Conservation (phyloP, 1,284 basidiomycete species). For the Leccinum fallax region DNA sequence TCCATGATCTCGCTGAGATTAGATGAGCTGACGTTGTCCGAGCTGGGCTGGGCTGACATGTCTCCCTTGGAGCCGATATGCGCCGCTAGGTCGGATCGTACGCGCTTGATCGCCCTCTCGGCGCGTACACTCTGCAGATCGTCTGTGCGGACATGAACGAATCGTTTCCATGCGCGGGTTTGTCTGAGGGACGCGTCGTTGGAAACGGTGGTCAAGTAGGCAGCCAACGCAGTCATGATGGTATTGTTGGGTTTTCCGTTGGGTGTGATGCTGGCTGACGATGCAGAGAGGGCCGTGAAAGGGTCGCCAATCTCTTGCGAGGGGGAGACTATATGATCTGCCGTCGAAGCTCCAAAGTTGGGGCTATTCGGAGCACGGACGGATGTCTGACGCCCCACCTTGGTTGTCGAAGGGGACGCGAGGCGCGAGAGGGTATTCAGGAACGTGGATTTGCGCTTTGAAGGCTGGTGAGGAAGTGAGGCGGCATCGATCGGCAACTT, state of each 20-base stretch:
- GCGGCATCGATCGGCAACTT: slow-evolving; percentile 60
- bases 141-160: slow-evolving; percentile 81
- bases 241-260: slow-evolving; percentile 38
- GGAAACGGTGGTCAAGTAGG: slow-evolving; percentile 77
- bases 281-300: slow-evolving; percentile 48
- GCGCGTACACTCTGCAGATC: slow-evolving; percentile 85
- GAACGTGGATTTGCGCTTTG: slow-evolving; percentile 79
- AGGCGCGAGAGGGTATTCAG: slow-evolving; percentile 80
- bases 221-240: slow-evolving; percentile 69
- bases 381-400: slow-evolving; percentile 43
- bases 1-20: slow-evolving; percentile 32
- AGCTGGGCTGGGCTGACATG: slow-evolving; percentile 21
- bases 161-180: slow-evolving; percentile 80
- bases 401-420: slow-evolving; percentile 61
- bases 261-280: slow-evolving; percentile 26
- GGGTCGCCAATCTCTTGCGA: slow-evolving; percentile 60
- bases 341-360: slow-evolving; percentile 24
- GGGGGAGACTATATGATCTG: slow-evolving; percentile 51
- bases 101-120: slow-evolving; percentile 85
- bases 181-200: slow-evolving; percentile 65
- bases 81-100: slow-evolving; percentile 80
- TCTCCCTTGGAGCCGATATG: slow-evolving; percentile 48
- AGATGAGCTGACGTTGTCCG: slow-evolving; percentile 30
- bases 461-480: slow-evolving; percentile 49
- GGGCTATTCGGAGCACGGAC: slow-evolving; percentile 36